Evolutionary conservation across 148 eudicot genomes (phyloP), one percentile per base, ranked within the genome.

Genomic region (Rhododendron simsii): DNA sequence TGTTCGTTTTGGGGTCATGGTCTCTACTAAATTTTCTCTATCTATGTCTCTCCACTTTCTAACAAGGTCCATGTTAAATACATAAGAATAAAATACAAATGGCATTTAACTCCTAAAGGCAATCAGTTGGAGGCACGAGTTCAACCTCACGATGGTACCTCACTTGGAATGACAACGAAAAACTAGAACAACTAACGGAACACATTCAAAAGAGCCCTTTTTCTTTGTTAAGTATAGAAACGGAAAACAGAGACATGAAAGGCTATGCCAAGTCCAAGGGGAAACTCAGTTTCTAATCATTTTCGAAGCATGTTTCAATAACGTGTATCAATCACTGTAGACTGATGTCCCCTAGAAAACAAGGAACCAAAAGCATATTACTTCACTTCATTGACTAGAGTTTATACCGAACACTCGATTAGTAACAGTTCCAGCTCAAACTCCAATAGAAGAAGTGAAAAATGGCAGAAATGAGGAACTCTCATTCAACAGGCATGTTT

Each of bases 401-500:
- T 73, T 28, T 33, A 30, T 13, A 26, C 18, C 10, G 39, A 39
- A 28, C 44, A 16, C 41, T 74, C 11, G 8, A 33, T 73, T 73
- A 16, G 78, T 30, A 16, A 33, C 78, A 74, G 7, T 12, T 76
- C 15, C 53, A 41, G 80, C 50, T 41, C 51, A 77, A 1, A 1
- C 28, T 77, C 15, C 20, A 44, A 44, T 23, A 9, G n/a, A 39
- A 41, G n/a, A 77, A 41, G 44, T 35, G 10, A 73, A 21, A 77
- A 77, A 41, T 18, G 13, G 15, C 51, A 77, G 28, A 77, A 41
- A 7, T 13, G 51, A 77, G 51, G 30, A 77, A 77, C 18, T 61
- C 53, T 67, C 86, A 47, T 80, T 88, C 89, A 59, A 77, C 71
- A 48, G 88, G 51, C 90, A 91, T 75, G n/a, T 44, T 87, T 85